These are phyloP conservation scores for Boletus huronensis DNA, from an alignment of 768 basidiomycete species.

Conservation along the genomic window DNA sequence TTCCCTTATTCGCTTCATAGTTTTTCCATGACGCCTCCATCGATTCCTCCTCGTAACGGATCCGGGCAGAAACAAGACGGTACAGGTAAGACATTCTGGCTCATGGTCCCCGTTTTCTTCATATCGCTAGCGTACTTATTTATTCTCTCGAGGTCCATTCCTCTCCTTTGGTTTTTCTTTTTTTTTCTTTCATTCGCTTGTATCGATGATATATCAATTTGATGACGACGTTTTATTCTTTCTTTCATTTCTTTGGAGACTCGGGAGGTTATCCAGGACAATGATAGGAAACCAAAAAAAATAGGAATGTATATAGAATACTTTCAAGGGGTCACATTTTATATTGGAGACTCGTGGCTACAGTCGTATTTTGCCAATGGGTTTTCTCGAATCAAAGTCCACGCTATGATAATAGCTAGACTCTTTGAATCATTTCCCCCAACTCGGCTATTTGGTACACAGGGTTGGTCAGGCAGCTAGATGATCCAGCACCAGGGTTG, in stretches of 20 bases:
- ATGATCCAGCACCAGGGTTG: no score
- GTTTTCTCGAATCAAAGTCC: no score
- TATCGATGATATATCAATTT: conserved; percentile 5
- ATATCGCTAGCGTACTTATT: conserved; percentile 4
- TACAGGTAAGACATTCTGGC: conserved; percentile 1
- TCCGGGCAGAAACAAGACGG: conserved; percentile 1
- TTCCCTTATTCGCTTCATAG: background rate
- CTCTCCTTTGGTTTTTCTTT: background rate
- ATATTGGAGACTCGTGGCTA: background rate
- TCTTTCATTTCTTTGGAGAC: background rate
- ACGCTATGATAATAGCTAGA: no score
- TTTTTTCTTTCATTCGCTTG: background rate
- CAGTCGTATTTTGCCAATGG: no score
- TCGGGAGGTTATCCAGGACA: background rate
- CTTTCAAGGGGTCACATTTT: background rate
- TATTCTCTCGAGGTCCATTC: background rate
- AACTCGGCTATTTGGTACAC: no score
- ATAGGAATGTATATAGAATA: background rate
- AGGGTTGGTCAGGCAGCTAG: no score
- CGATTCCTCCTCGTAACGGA: background rate
- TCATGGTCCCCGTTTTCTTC: background rate
- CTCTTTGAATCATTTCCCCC: no score
- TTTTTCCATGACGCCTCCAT: background rate
- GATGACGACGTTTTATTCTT: background rate
- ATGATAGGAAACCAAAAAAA: background rate